Conservation (phyloP, 257 asterid genomes). For the Forsythia suspensa region DNA sequence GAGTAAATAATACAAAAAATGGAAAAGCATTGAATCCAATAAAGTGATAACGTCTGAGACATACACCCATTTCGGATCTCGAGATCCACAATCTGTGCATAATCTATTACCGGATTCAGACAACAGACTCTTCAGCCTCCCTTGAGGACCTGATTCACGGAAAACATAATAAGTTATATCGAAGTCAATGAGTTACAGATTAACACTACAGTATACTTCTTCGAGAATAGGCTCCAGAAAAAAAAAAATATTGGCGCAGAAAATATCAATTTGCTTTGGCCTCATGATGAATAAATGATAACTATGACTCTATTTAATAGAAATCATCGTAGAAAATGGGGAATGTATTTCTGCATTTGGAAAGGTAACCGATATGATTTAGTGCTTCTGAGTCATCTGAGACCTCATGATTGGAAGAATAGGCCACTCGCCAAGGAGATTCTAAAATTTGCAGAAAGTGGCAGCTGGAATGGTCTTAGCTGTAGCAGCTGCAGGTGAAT, state of each 20-base stretch:
- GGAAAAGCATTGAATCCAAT: not conserved
- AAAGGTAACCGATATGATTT: not conserved
- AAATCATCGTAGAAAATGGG: not conserved
- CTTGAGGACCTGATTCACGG: slow-evolving; percentile 49
- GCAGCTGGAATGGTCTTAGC: not conserved
- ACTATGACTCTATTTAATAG: not conserved
- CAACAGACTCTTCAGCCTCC: slow-evolving; percentile 64
- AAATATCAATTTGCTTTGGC: not conserved
- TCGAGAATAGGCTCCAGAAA: not conserved
- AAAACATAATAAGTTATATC: slow-evolving; percentile 5
- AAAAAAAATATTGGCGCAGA: not conserved
- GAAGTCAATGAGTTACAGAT: slow-evolving; percentile 13
- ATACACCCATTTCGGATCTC: slow-evolving; percentile 98
- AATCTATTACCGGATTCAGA: slow-evolving; percentile 62
- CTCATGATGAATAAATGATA: not conserved
- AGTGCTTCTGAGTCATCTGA: not conserved
- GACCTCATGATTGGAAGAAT: not conserved
- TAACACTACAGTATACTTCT: not conserved
- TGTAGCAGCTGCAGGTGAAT: not conserved
- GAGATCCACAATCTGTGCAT: slow-evolving; percentile 94
- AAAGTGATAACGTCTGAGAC: slow-evolving; percentile 23
- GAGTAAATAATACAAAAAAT: not conserved
- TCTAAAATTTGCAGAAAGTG: not conserved
- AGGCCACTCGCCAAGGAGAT: not conserved
- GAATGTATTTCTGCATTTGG: not conserved